Conservation (phyloP, 2,329 filamentous ascomycete species). For the Helotiales sp. region DNA sequence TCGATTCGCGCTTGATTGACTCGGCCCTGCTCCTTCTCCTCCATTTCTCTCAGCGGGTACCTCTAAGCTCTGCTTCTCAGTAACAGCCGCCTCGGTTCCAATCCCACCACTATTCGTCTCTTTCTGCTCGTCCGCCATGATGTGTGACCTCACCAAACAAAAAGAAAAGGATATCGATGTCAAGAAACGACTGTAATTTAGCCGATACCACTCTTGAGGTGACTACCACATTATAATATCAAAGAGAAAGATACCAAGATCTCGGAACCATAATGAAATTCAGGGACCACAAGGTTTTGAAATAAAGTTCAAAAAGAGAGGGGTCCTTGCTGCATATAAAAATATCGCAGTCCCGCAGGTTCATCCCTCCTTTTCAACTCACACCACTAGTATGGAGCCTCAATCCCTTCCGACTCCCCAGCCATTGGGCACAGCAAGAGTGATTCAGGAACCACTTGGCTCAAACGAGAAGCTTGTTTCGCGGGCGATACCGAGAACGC, state of each 20-base stretch:
- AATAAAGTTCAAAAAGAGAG: not conserved
- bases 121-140: conserved; percentile 7
- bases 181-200: not conserved
- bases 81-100: too few species aligned
- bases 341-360: not conserved
- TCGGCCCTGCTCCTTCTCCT: not conserved
- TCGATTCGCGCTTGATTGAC: not conserved
- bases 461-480: conserved; percentile 10
- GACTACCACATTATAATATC: not conserved
- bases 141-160: not conserved
- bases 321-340: not conserved
- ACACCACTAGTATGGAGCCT: too few species aligned
- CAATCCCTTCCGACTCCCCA: not conserved
- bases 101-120: too few species aligned
- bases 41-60: not conserved
- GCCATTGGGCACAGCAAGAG: not conserved
- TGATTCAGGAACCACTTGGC: conserved; percentile 5
- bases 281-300: not conserved
- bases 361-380: not conserved
- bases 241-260: not conserved
- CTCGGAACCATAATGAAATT: not conserved
- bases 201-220: not conserved
- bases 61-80: not conserved
- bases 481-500: not conserved
- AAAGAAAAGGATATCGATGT: not conserved